phyloP scores from a whole-genome alignment of 2,329 filamentous ascomycete genomes.

The Erysiphe neolycopersici region DNA sequence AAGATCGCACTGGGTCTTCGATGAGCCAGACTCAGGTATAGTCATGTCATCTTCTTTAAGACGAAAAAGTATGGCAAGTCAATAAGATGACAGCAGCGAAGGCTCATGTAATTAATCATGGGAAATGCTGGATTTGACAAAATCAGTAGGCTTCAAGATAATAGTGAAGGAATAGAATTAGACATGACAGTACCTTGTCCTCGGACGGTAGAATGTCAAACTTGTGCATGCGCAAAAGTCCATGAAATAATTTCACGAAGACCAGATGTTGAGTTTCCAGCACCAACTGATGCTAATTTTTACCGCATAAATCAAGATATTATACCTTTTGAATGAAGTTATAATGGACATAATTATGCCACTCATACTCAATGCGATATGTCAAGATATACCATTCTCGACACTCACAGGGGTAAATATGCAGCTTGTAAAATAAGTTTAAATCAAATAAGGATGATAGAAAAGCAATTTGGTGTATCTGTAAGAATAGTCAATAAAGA shows the following conservation, averaged over 20 bases:
- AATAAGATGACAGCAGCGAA: not conserved
- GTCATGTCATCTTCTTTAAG: not conserved
- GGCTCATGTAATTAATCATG: not conserved
- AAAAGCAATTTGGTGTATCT: not conserved
- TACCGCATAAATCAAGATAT: not conserved
- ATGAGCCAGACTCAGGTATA: not conserved
- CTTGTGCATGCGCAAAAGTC: not conserved
- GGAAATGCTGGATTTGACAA: not conserved
- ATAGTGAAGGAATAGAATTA: not conserved
- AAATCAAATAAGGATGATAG: not conserved
- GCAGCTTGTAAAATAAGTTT: not conserved
- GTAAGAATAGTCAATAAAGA: not conserved
- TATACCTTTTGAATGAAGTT: not conserved
- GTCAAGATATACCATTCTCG: not conserved
- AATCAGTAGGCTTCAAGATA: not conserved
- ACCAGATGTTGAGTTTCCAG: not conserved
- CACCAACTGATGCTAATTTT: not conserved
- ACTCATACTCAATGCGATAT: not conserved
- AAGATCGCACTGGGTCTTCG: not conserved
- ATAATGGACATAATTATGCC: slow-evolving; percentile 1
- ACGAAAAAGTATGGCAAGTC: not conserved
- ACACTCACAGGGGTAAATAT: not conserved
- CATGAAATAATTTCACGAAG: not conserved
- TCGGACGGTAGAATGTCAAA: not conserved
- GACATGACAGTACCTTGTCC: not conserved